These are phyloP conservation scores for Fusarium subtropicale DNA, from an alignment of 2,329 filamentous ascomycete genomes.

Conservation along the genomic window DNA sequence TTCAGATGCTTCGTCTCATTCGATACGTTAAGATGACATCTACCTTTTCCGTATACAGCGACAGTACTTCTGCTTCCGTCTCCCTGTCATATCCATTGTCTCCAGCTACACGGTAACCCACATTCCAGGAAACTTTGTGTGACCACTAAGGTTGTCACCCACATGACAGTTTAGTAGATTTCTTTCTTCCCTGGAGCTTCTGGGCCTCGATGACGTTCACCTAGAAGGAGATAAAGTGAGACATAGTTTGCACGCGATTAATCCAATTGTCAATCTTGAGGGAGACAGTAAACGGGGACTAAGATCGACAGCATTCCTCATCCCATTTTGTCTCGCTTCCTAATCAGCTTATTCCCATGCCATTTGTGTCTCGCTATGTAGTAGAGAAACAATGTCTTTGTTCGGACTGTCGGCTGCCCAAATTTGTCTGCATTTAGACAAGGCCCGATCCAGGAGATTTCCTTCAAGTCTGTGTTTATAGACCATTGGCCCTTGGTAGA, in stretches of 20 bases:
- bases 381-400: conserved; percentile 27
- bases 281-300: conserved; percentile 8
- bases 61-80: not conserved
- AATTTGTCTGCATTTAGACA: conserved; percentile 12
- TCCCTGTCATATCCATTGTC: conserved; percentile 5
- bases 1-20: conserved; percentile 13
- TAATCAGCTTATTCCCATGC: conserved; percentile 12
- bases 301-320: conserved; percentile 17
- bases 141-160: not conserved
- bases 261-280: conserved; percentile 16
- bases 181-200: conserved; percentile 34
- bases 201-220: conserved; percentile 13
- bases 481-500: conserved; percentile 22
- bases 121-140: conserved; percentile 33
- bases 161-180: not conserved
- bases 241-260: conserved; percentile 22
- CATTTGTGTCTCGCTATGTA: not conserved
- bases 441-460: conserved; percentile 16
- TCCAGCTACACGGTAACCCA: conserved; percentile 24
- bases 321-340: conserved; percentile 17
- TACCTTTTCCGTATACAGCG: not conserved
- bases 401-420: conserved; percentile 14
- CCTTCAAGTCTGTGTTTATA: not conserved
- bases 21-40: conserved; percentile 8
- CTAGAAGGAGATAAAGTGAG: conserved; percentile 9